Evolutionary conservation across 129 eudicot species (phyloP), one percentile per base, ranked within the genome.

Genomic region (Flaveria bidentis): DNA sequence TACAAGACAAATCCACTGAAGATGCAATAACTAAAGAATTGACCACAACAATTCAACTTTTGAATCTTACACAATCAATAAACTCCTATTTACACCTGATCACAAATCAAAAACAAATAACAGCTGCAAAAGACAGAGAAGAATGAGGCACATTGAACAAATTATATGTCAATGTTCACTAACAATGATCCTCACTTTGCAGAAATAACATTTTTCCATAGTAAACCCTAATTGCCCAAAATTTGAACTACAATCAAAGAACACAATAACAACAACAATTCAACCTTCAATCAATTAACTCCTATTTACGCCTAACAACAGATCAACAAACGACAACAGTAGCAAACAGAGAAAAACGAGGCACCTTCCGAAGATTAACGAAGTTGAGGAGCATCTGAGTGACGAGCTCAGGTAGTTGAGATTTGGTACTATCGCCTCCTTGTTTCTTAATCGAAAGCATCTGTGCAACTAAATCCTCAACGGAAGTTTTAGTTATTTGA

Each of bases 281-380:
- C 33, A 49, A 64, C 3, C 64, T 64, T 47, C 66, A 50, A 50
- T 7, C 25, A 26, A 49, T 14, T 28, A 58, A 16, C 58, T 28
- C 17, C 68, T 0, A n/a, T 69, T 69, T 57, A 66, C 66, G 62
- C 52, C 75, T 13, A 9, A 45, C 52, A 39, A 20, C 73, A 67
- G n/a, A 33, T 49, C 18, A 9, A 73, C 25, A 20, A 17, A 13
- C 22, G 72, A 57, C 1, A 11, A 57, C 14, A 79, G 22, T 1
- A 20, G 63, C 41, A n/a, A 18, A 74, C 8, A 23, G 23, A 73
- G 12, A 13, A 51, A 25, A 65, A 47, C 42, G 20, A 30, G 8
- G 12, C 17, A 94, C 98, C 98, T 94, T 91, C 17, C 98, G 98
- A 28, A 94, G 97, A 60, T 88, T 72, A 9, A 94, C 96, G 69